phyloP scores from a whole-genome alignment of 768 basidiomycete genomes.

The Rhodotorula toruloides region DNA sequence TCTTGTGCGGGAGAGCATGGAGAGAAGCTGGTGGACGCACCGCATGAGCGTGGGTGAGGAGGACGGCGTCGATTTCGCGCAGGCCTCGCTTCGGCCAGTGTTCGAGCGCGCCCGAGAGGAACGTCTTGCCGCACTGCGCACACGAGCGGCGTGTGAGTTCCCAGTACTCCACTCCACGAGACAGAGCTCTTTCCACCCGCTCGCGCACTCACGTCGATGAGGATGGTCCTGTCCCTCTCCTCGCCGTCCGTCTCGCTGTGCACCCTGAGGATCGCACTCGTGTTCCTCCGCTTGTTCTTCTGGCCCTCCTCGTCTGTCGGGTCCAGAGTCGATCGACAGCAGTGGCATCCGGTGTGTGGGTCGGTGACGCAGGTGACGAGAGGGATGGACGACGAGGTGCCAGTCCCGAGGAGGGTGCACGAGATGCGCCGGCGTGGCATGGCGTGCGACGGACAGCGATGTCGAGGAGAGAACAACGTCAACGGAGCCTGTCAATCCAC shows the following conservation, averaged over 20 bases:
- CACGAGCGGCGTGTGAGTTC: no score
- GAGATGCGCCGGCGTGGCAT: no score
- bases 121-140: conserved; percentile 51
- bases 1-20: conserved; percentile 33
- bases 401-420: conserved; percentile 41
- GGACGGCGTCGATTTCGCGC: conserved; percentile 64
- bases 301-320: conserved; percentile 12
- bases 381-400: conserved; percentile 57
- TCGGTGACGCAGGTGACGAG: conserved; percentile 65
- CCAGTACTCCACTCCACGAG: no score
- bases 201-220: conserved; percentile 21
- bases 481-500: no score
- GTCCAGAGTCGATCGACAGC: conserved; percentile 51
- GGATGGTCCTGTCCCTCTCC: conserved; percentile 24
- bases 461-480: no score
- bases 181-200: not conserved
- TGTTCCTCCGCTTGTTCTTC: conserved; percentile 79
- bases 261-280: conserved; percentile 62
- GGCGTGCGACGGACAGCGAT: no score
- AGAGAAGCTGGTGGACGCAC: conserved; percentile 43
- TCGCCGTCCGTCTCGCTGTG: not conserved
- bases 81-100: conserved; percentile 69
- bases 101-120: conserved; percentile 45
- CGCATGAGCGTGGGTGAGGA: conserved; percentile 84
- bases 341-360: conserved; percentile 56